A percentile compares a stretch with the other conserved stretches of the same genome.
phyloP scores from a whole-genome alignment of 148 eudicot genomes.

The Nepenthes mirabilis region DNA sequence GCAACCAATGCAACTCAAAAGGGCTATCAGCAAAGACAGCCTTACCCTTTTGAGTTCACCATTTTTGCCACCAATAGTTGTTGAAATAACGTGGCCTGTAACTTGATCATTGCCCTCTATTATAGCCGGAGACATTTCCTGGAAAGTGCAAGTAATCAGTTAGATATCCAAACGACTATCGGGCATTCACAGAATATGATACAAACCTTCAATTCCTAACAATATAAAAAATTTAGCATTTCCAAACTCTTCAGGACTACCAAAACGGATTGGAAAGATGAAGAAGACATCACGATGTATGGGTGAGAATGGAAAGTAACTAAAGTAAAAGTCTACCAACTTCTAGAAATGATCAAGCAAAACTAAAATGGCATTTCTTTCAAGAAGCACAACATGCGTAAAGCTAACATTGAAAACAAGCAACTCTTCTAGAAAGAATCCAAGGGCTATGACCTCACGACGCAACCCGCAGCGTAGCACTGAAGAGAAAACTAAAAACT shows the following conservation, averaged over 20 bases:
- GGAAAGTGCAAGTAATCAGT: conserved; percentile 6
- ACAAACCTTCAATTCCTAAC: background rate
- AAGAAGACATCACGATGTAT: background rate
- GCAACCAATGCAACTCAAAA: background rate
- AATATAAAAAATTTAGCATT: background rate
- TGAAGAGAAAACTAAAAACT: too few species aligned
- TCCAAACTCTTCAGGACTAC: too few species aligned
- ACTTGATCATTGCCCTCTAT: conserved; percentile 69
- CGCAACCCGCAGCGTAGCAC: too few species aligned
- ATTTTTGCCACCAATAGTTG: conserved; percentile 80
- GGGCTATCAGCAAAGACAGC: background rate
- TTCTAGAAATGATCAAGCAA: too few species aligned
- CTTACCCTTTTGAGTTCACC: conserved; percentile 83
- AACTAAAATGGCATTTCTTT: too few species aligned
- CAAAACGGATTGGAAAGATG: too few species aligned
- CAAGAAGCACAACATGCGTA: too few species aligned
- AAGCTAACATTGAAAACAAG: too few species aligned
- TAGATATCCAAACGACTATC: background rate
- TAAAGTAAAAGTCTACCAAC: too few species aligned
- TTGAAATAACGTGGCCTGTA: conserved; percentile 80
- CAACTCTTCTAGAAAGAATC: too few species aligned
- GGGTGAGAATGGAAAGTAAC: too few species aligned
- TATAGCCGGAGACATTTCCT: conserved; percentile 67
- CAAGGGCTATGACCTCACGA: too few species aligned
- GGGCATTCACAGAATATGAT: background rate